Evolutionary conservation across 2,329 filamentous ascomycete genomes (phyloP).

Genomic region (Monosporascus sp.): DNA sequence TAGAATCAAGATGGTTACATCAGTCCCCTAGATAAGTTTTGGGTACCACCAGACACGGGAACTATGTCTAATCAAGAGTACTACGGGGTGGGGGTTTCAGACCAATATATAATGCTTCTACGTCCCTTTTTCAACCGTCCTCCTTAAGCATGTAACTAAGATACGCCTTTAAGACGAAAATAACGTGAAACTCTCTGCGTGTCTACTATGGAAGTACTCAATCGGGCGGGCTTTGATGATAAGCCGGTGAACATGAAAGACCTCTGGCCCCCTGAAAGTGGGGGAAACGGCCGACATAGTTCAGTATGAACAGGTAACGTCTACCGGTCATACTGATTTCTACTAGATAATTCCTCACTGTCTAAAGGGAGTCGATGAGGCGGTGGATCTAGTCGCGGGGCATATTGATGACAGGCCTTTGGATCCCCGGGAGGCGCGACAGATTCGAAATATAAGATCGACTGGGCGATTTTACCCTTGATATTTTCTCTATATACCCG

Average conservation of each 20-base stretch:
- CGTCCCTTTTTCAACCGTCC: too few species aligned
- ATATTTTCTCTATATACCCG: slow-evolving; percentile 2
- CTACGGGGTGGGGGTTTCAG: too few species aligned
- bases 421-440: background rate
- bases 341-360: background rate
- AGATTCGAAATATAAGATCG: slow-evolving; percentile 3
- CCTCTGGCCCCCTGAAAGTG: background rate
- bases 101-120: too few species aligned
- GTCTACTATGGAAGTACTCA: background rate
- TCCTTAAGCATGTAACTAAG: too few species aligned
- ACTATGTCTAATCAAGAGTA: too few species aligned
- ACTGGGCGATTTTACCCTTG: slow-evolving; percentile 2
- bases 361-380: slow-evolving; percentile 3
- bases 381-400: slow-evolving; percentile 1
- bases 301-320: background rate
- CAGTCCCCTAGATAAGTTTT: too few species aligned
- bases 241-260: background rate
- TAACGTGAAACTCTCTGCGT: too few species aligned
- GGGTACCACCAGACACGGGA: too few species aligned
- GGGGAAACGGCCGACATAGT: slow-evolving; percentile 18
- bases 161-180: too few species aligned
- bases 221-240: background rate
- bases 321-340: background rate
- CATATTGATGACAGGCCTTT: slow-evolving; percentile 1
- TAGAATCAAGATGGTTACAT: too few species aligned